phyloP scores from a whole-genome alignment of 1,284 basidiomycete species.

The Malassezia globosa region DNA sequence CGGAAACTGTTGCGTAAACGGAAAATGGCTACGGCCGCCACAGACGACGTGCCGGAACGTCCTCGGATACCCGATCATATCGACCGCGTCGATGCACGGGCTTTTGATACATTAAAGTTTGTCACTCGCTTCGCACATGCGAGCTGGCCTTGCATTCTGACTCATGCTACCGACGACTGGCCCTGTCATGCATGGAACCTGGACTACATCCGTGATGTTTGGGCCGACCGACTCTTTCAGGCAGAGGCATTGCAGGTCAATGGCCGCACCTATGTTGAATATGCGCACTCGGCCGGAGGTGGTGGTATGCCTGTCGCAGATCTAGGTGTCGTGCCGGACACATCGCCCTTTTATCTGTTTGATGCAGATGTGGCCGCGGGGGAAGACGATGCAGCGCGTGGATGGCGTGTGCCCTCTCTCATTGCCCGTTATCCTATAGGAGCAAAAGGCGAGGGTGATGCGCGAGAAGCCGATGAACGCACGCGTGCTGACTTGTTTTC shows the following conservation, averaged over 20 bases:
- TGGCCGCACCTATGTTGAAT: conserved; percentile 27
- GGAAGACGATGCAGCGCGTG: conserved; percentile 21
- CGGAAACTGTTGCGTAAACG: neutral
- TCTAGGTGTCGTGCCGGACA: conserved; percentile 28
- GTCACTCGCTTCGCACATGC: conserved; percentile 18
- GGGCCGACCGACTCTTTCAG: conserved; percentile 29
- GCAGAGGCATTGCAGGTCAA: conserved; percentile 33
- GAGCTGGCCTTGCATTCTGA: conserved; percentile 29
- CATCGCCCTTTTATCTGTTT: conserved; percentile 42
- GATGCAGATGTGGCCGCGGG: conserved; percentile 29
- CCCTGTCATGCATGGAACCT: conserved; percentile 31
- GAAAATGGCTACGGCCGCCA: conserved; percentile 9
- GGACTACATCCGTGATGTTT: conserved; percentile 23
- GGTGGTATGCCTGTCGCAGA: conserved; percentile 11
- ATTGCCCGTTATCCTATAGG: conserved; percentile 25
- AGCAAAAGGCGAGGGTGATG: conserved; percentile 13
- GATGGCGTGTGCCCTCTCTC: conserved; percentile 27
- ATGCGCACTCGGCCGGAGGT: conserved; percentile 17
- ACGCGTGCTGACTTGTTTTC: conserved; percentile 35
- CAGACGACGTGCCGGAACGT: conserved; percentile 17
- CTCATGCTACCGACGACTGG: conserved; percentile 34
- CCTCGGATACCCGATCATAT: conserved; percentile 21
- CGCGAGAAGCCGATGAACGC: conserved; percentile 14
- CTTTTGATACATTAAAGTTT: conserved; percentile 15
- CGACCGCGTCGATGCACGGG: conserved; percentile 20